Evolutionary conservation across 140 eudicot species (phyloP), one percentile per base, ranked within the genome.

Genomic region (Cichorium intybus): DNA sequence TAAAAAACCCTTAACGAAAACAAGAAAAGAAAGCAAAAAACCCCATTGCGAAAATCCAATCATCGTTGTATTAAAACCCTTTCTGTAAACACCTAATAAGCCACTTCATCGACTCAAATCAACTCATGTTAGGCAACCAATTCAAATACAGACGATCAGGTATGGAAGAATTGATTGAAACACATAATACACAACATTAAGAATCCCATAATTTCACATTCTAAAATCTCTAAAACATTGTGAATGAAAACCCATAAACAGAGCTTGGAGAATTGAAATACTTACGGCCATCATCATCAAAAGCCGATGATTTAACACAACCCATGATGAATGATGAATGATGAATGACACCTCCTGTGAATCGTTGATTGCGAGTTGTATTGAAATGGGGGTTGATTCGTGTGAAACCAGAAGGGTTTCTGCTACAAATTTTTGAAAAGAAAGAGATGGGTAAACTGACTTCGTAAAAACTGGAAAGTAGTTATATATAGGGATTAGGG

Each of bases 281-380:
- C 61, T 21, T 61, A 61, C 67, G 53, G 5, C 46, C 67, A 6
- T 41, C 52, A 41, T 39, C 27, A 4, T 27, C 35, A 37, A 14
- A 43, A 14, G 49, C 46, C 52, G 67, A 61, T 41, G 67, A 61
- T 37, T 61, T 61, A 21, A 61, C 67, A 15, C 67, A 61, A 7
- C 67, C 67, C 67, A 61, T 61, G 10, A 4, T 7, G 66, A 43
- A 39, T 7, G 37, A 31, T 2, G 10, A n/a, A 61, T 61, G 10
- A 4, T 7, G 66, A 43, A 39, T 7, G 37, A 31, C 8, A 1
- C 7, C 37, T 31, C 37, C 11, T 31, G 9, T 39, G 46, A 39
- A 34, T 59, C n/a, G 29, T 52, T 7, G 57, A 48, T 48, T 48
- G 24, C 55, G 4, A 3, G 63, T 10, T n/a, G 45, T 17, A 17